These are phyloP conservation scores for Xylaria cubensis DNA, from an alignment of 495 filamentous ascomycete species.

Conservation along the genomic window DNA sequence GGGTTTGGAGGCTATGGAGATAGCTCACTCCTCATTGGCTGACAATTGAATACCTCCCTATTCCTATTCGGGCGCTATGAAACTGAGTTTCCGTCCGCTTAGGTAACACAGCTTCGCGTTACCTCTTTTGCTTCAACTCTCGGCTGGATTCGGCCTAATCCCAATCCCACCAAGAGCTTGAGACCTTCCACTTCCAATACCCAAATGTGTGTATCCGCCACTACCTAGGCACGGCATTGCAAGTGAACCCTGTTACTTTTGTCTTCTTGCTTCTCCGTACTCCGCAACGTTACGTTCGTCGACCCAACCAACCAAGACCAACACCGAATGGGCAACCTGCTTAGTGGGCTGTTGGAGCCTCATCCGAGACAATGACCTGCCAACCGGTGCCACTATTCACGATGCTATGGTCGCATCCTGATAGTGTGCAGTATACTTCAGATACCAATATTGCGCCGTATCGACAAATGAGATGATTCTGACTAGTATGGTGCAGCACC, in stretches of 20 bases:
- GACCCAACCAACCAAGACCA: constrained; percentile 4
- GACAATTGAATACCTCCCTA: background rate
- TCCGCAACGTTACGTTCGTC: constrained; percentile 44
- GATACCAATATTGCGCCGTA: constrained; percentile 2
- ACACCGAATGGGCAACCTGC: constrained; percentile 19
- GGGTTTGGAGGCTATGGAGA: background rate
- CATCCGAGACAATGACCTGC: constrained; percentile 27
- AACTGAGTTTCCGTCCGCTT: background rate
- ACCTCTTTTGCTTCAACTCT: background rate
- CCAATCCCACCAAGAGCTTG: constrained; percentile 9
- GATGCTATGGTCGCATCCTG: constrained; percentile 25
- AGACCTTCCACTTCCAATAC: constrained; percentile 25
- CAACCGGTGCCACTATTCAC: constrained; percentile 16
- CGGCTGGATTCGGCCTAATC: constrained; percentile 22
- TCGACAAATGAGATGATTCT: constrained; percentile 14
- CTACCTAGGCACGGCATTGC: constrained; percentile 7
- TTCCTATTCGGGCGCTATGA: background rate
- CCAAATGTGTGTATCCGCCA: background rate
- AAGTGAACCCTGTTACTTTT: constrained; percentile 1
- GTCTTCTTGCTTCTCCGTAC: constrained; percentile 22
- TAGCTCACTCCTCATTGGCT: constrained; percentile 3
- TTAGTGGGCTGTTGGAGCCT: constrained; percentile 27
- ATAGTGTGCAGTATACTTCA: background rate
- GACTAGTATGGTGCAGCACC: background rate
- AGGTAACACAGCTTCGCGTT: constrained; percentile 7